Evolutionary conservation across 768 basidiomycete species (phyloP).

Genomic region (Pulveroboletus frians): DNA sequence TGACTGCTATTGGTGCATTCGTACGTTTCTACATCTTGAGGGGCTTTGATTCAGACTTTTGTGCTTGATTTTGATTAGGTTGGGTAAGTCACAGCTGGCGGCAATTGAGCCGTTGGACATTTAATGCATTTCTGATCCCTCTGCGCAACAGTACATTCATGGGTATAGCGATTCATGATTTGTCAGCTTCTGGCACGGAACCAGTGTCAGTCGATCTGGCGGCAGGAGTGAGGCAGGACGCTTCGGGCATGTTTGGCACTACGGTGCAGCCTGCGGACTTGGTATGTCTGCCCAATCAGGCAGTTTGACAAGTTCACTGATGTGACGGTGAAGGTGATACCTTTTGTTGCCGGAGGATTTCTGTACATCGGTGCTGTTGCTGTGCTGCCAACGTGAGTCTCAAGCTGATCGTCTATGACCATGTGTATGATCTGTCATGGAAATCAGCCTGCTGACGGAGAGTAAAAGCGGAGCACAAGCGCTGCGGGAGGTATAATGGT

Average conservation of each 20-base stretch:
- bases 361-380: conserved; percentile 92
- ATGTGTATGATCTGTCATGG: conserved; percentile 12
- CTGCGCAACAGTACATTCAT: conserved; percentile 65
- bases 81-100: conserved; percentile 24
- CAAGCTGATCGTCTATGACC: conserved; percentile 4
- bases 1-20: conserved; percentile 90
- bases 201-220: conserved; percentile 55
- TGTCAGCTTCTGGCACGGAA: conserved; percentile 48
- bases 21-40: conserved; percentile 37
- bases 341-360: conserved; percentile 88
- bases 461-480: conserved; percentile 86
- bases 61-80: conserved; percentile 29
- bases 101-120: conserved; percentile 1
- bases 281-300: conserved; percentile 42
- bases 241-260: conserved; percentile 77
- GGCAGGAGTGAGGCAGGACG: conserved; percentile 70
- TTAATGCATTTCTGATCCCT: background rate
- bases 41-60: conserved; percentile 11
- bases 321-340: conserved; percentile 62
- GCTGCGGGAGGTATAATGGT: conserved; percentile 66
- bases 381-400: conserved; percentile 79
- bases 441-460: conserved; percentile 68
- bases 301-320: conserved; percentile 12
- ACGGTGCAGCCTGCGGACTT: conserved; percentile 75
- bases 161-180: conserved; percentile 79